Evolutionary conservation across 179 eudicot genomes (phyloP), one percentile per base, ranked within the genome.

Genomic region (Silene coronaria): DNA sequence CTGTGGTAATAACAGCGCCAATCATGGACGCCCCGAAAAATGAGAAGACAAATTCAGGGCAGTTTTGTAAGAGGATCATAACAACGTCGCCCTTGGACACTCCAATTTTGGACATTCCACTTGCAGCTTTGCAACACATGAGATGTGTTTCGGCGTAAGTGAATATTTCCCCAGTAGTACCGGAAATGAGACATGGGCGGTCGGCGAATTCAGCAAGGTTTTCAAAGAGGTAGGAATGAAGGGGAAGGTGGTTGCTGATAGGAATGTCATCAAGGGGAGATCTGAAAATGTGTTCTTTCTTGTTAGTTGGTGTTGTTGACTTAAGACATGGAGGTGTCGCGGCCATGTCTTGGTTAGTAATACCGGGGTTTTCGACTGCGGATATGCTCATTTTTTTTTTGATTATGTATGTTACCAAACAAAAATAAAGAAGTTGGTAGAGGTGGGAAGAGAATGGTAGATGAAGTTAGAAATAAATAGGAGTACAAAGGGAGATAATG

Each of bases 21-120:
- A 85, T 74, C 86, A 84, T 86, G 27, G 97, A 90, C 0, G 96
- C 92, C 0, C 89, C 98, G 30, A 91, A 83, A 80, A 93, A 91
- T 1, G 94, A 53, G 84, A 93, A 90, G 0, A 85, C 92, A 71
- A 90, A 93, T 62, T 93, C 97, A 3, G 94, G 87, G 34, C 86
- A 87, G 79, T 93, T 93, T 16, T 82, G 96, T 32, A 93, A 84
- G 2, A 93, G 81, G 45, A 93, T 71, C 93, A 91, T 90, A 75
- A 93, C 61, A 1, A 87, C 92, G 22, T 93, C 90, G 1, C 92
- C 90, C 9, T 86, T 81, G 0, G 36, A 22, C 5, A 93, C 26
- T 0, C 98, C 98, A 2, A 83, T 84, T 17, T 67, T 84, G 32
- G 83, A 70, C 6, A 93, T 71, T 0, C 96, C 96, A 14, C 88